phyloP scores from a whole-genome alignment of 139 green algal species.

The Chlorella sp. region DNA sequence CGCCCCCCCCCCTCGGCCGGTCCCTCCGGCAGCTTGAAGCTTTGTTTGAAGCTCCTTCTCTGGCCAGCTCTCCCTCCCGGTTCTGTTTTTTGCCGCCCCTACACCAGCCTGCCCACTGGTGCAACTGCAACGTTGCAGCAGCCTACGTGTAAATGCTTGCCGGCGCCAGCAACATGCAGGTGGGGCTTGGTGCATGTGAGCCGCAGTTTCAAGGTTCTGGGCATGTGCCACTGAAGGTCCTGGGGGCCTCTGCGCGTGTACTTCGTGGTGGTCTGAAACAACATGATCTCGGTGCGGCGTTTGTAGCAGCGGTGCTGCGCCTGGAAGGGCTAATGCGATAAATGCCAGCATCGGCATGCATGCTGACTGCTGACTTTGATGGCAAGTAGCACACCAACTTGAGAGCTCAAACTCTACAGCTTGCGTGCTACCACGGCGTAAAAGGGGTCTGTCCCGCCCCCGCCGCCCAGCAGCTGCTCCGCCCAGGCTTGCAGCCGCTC shows the following conservation, averaged over 20 bases:
- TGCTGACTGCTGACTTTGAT: no score
- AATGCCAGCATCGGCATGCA: no score
- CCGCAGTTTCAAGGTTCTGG: no score
- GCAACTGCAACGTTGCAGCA: conserved; percentile 7
- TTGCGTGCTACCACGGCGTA: conserved; percentile 80
- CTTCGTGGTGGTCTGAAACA: no score
- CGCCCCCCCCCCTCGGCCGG: no score
- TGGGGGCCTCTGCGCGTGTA: no score
- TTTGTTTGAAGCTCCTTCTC: not conserved
- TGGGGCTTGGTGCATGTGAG: not conserved
- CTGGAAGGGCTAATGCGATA: no score
- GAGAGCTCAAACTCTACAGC: not conserved
- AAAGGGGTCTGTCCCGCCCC: conserved; percentile 69
- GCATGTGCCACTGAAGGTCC: no score
- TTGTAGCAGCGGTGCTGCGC: no score
- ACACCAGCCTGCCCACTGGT: not conserved
- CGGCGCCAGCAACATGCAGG: not conserved
- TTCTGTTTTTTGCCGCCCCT: not conserved
- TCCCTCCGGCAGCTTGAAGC: not conserved
- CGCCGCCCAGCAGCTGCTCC: conserved; percentile 30
- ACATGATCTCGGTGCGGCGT: no score
- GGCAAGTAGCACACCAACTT: no score
- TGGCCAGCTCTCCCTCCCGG: conserved; percentile 7
- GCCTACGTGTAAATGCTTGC: not conserved
- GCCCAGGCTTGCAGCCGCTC: conserved; percentile 26